Conservation (phyloP, 1,139 yeast genomes). For the Geotrichum citri-aurantii region DNA sequence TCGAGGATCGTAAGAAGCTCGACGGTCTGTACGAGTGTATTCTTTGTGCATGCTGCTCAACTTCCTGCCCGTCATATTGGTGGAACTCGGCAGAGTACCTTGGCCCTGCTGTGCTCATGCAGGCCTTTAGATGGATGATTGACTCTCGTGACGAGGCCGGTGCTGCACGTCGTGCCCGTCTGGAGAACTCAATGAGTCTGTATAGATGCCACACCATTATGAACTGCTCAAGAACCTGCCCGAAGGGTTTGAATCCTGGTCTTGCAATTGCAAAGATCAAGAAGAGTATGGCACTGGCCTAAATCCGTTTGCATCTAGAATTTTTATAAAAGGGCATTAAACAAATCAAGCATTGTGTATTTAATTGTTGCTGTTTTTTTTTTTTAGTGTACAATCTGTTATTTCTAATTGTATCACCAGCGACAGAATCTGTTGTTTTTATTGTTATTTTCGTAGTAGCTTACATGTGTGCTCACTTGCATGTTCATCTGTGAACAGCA, state of each 20-base stretch:
- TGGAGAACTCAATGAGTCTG: conserved; percentile 94
- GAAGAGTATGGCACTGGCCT: conserved; percentile 73
- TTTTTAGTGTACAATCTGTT: too few species aligned
- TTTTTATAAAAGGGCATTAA: background rate
- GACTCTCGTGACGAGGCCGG: conserved; percentile 96
- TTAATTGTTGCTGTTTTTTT: too few species aligned
- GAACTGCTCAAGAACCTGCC: conserved; percentile 98
- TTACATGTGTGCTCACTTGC: too few species aligned
- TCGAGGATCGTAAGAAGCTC: conserved; percentile 90
- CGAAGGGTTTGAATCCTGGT: conserved; percentile 99
- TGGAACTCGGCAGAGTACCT: conserved; percentile 99
- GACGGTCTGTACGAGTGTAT: conserved; percentile 98
- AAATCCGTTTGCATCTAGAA: background rate
- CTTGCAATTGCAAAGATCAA: conserved; percentile 95
- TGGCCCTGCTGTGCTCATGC: conserved; percentile 98
- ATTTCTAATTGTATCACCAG: too few species aligned
- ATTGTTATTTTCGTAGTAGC: too few species aligned
- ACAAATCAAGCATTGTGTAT: background rate
- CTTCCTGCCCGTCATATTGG: conserved; percentile 99
- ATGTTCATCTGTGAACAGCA: too few species aligned
- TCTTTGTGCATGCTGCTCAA: conserved; percentile 97
- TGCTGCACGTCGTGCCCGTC: conserved; percentile 72
- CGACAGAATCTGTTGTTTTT: too few species aligned
- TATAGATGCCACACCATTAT: conserved; percentile 98
- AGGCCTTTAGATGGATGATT: conserved; percentile 97